Evolutionary conservation across 208 protist species (phyloP).

Genomic region (Porcisia hertigi): DNA sequence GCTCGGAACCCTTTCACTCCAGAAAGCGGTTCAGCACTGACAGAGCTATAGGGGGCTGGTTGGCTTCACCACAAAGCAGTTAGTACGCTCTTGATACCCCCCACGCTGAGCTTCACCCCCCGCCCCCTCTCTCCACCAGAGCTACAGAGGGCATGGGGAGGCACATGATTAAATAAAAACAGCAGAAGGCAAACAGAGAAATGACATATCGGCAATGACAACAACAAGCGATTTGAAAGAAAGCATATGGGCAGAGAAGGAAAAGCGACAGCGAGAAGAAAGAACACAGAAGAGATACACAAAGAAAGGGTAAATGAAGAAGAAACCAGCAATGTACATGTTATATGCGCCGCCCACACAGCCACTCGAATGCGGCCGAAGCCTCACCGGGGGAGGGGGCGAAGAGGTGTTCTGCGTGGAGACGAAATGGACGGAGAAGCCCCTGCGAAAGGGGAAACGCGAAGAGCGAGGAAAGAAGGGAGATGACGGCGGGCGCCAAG

Average conservation of each 20-base stretch:
- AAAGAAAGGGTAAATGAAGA: neutral
- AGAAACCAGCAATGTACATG: neutral
- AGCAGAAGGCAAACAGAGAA: neutral
- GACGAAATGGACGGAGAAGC: neutral
- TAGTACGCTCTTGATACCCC: too few species aligned
- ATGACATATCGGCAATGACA: neutral
- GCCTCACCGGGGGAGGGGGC: too few species aligned
- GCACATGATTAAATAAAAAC: too few species aligned
- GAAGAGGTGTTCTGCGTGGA: neutral
- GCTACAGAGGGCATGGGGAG: too few species aligned
- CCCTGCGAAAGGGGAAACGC: neutral
- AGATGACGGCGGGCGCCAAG: neutral
- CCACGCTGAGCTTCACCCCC: neutral
- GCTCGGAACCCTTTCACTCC: too few species aligned
- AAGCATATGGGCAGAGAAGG: neutral
- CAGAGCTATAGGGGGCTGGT: too few species aligned
- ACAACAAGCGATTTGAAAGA: neutral
- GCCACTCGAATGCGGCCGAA: neutral
- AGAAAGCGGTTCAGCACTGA: too few species aligned
- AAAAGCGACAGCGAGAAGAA: neutral
- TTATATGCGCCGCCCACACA: neutral
- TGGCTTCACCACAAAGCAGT: too few species aligned
- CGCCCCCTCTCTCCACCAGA: too few species aligned
- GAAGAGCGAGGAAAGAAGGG: neutral
- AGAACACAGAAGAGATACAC: neutral